A percentile compares a stretch with the other conserved stretches of the same genome.
These are phyloP conservation scores for Phytopythium montanum DNA, from an alignment of 352 stramenopile species.

Conservation along the genomic window DNA sequence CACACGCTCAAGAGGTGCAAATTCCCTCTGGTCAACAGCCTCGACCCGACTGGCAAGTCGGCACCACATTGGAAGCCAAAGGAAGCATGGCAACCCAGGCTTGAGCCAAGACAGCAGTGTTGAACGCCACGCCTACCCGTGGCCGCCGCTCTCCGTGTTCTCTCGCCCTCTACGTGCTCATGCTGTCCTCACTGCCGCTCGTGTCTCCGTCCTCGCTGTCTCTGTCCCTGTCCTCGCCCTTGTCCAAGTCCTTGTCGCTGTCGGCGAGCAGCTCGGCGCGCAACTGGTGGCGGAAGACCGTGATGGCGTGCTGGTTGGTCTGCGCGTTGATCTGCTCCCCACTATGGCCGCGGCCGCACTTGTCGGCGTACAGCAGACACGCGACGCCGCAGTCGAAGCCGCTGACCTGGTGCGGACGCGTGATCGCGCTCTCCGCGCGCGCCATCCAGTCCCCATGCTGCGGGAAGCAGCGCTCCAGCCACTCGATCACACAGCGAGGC, in stretches of 20 bases:
- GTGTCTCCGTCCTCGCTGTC: constrained; percentile 1
- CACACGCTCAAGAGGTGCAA: background rate
- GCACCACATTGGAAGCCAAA: background rate
- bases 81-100: no score
- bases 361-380: constrained; percentile 86
- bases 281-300: constrained; percentile 54
- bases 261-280: constrained; percentile 26
- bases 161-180: background rate
- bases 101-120: no score
- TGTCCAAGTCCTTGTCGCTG: background rate
- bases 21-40: background rate
- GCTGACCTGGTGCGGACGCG: constrained; percentile 82
- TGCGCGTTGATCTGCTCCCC: constrained; percentile 54
- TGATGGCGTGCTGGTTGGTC: constrained; percentile 72
- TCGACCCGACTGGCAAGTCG: background rate
- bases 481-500: constrained; percentile 75
- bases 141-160: background rate
- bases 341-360: constrained; percentile 59
- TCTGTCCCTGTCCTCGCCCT: background rate
- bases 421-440: constrained; percentile 69
- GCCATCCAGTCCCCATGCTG: constrained; percentile 53
- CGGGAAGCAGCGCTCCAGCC: constrained; percentile 79
- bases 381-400: constrained; percentile 89
- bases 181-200: background rate
- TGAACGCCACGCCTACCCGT: no score